A percentile compares a stretch with the other conserved stretches of the same genome.
These are phyloP conservation scores for Tuber brumale DNA, from an alignment of 495 filamentous ascomycete species.

Conservation along the genomic window DNA sequence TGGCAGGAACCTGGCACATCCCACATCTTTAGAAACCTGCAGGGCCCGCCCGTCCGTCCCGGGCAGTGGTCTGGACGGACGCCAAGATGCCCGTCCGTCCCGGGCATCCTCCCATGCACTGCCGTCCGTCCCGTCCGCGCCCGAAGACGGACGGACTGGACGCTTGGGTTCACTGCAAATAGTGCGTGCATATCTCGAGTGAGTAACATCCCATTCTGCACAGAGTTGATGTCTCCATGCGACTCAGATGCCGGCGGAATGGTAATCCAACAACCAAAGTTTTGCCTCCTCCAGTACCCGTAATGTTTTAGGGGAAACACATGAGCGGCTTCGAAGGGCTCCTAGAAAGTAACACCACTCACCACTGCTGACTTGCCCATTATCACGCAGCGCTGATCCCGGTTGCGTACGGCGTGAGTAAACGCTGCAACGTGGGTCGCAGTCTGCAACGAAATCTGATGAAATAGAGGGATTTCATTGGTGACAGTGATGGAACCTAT, in stretches of 20 bases:
- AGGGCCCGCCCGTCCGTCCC: no score
- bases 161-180: no score
- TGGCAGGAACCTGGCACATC: no score
- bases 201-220: constrained; percentile 45
- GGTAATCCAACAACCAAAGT: constrained; percentile 42
- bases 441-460: constrained; percentile 29
- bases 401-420: constrained; percentile 29
- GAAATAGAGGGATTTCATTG: constrained; percentile 38
- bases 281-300: constrained; percentile 34
- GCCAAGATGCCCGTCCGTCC: no score
- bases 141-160: no score
- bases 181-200: constrained; percentile 34
- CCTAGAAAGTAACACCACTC: constrained; percentile 17
- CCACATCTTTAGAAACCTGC: no score
- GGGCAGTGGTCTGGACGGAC: no score
- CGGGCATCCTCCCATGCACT: no score
- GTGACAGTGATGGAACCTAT: constrained; percentile 32
- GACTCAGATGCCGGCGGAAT: constrained; percentile 19
- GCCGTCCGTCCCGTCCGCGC: no score
- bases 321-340: constrained; percentile 42
- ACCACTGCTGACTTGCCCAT: constrained; percentile 28
- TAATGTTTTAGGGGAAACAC: constrained; percentile 44
- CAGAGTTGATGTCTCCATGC: constrained; percentile 41
- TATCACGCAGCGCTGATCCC: constrained; percentile 43
- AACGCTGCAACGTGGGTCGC: constrained; percentile 39